Evolutionary conservation across 1,284 basidiomycete genomes (phyloP), one percentile per base, ranked within the genome.

Genomic region (Athelia psychrophila): DNA sequence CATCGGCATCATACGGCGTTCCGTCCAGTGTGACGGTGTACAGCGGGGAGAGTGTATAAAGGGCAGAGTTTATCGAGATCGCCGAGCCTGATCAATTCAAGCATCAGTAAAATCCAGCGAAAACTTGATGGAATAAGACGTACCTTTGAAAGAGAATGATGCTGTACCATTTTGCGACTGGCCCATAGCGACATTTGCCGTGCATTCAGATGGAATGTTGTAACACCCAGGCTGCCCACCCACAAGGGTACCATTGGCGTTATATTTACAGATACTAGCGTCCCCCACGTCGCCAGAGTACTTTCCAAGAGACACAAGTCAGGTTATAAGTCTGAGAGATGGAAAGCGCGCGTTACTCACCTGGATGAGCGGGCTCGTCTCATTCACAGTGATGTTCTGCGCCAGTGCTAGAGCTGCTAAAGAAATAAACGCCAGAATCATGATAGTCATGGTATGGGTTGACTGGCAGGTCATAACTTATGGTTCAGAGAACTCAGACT

Each of bases 21-120:
- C 62, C 61, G 32, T 64, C 62, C 27, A 64, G 32, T 1, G 57
- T 59, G 20, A 64, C 54, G 9, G 58, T 62, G 35, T 62, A 64
- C 15, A 59, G 51, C 10, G 61, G 60, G 42, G 55, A 59, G 13
- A 59, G 48, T 33, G 46, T 47, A 50, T 58, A 49, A 40, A 64
- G 56, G 18, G 57, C 42, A 5, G 57, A 58, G 27, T 60, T 57
- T 46, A 64, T 54, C 40, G 60, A 64, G 16, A 64, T 58, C 2
- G 62, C 61, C 16, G 62, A 58, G 16, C 61, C 62, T 61, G 24
- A 13, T 20, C 36, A 36, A 4, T 2, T 3, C 53, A 2, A 44
- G 12, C 47, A 25, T 18, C 13, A 22, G 5, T 32, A 33, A 24
- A 5, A 12, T 42, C 33, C 8, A 24, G 47, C 10, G 32, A 40